Conservation (phyloP, 306 rosid species). For the Vigna mungo region DNA sequence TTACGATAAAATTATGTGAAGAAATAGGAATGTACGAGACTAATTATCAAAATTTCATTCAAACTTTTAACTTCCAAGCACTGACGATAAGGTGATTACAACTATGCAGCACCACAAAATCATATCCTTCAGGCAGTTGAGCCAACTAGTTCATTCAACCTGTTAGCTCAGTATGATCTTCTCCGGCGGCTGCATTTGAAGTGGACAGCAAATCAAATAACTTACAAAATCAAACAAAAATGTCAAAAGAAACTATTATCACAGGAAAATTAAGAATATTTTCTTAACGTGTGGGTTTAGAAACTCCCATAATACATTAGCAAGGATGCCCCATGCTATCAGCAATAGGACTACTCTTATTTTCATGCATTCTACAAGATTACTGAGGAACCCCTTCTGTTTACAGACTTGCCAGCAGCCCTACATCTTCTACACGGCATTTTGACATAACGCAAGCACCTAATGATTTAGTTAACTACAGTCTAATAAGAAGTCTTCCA, state of each 20-base stretch:
- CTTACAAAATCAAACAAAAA: slow-evolving; percentile 34
- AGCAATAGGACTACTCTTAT: slow-evolving; percentile 5
- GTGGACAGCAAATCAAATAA: slow-evolving; percentile 24
- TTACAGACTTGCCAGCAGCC: background rate
- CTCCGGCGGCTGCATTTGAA: slow-evolving; percentile 66
- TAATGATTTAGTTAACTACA: background rate
- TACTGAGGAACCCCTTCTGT: background rate
- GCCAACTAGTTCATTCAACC: slow-evolving; percentile 54
- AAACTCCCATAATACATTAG: slow-evolving; percentile 7
- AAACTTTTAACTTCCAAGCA: slow-evolving; percentile 33
- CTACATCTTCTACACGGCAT: background rate
- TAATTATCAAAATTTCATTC: slow-evolving; percentile 40
- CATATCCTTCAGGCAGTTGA: slow-evolving; percentile 49
- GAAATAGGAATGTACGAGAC: slow-evolving; percentile 33
- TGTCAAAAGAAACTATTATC: background rate
- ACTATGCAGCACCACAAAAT: slow-evolving; percentile 40
- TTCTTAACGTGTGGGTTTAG: background rate
- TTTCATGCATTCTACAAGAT: background rate
- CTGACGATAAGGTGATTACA: slow-evolving; percentile 25
- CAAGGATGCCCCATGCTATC: slow-evolving; percentile 24
- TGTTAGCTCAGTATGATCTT: slow-evolving; percentile 48
- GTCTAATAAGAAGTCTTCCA: background rate
- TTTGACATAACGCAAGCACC: background rate
- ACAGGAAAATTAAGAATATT: background rate
- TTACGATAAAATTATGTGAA: slow-evolving; percentile 38